Percentiles rank a stretch among this genome's conserved stretches.
Conservation (phyloP, 768 basidiomycete genomes). For the Tylopilus balloui region DNA sequence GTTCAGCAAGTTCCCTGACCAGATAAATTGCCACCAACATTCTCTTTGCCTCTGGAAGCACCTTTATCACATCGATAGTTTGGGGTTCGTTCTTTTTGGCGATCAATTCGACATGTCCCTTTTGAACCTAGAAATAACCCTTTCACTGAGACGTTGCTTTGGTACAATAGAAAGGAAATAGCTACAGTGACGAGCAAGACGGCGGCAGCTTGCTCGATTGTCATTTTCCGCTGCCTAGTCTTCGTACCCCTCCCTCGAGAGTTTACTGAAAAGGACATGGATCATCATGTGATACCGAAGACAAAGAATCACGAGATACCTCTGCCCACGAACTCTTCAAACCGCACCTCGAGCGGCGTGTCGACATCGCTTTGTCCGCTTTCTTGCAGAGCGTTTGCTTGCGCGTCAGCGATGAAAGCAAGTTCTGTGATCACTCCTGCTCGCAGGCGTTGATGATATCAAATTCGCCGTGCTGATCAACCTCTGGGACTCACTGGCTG, state of each 20-base stretch:
- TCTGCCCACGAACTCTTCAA: slow-evolving; percentile 27
- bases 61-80: slow-evolving; percentile 20
- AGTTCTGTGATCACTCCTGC: slow-evolving; percentile 27
- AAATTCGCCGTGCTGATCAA: neutral
- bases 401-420: slow-evolving; percentile 21
- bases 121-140: slow-evolving; percentile 19
- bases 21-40: slow-evolving; percentile 13
- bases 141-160: neutral
- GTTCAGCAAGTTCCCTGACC: neutral
- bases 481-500: slow-evolving; percentile 18
- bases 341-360: slow-evolving; percentile 20
- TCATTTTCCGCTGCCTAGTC: slow-evolving; percentile 18
- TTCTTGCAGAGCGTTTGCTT: neutral
- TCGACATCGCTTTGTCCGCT: neutral
- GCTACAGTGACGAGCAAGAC: slow-evolving; percentile 23
- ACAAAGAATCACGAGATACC: slow-evolving; percentile 9
- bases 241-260: slow-evolving; percentile 20
- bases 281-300: neutral
- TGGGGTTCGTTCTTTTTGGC: slow-evolving; percentile 10
- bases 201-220: slow-evolving; percentile 22
- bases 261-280: slow-evolving; percentile 15
- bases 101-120: slow-evolving; percentile 23
- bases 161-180: neutral
- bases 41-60: slow-evolving; percentile 23
- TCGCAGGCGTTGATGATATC: neutral